Conservation (phyloP, 164 flowering plant genomes). For the Santalum album region DNA sequence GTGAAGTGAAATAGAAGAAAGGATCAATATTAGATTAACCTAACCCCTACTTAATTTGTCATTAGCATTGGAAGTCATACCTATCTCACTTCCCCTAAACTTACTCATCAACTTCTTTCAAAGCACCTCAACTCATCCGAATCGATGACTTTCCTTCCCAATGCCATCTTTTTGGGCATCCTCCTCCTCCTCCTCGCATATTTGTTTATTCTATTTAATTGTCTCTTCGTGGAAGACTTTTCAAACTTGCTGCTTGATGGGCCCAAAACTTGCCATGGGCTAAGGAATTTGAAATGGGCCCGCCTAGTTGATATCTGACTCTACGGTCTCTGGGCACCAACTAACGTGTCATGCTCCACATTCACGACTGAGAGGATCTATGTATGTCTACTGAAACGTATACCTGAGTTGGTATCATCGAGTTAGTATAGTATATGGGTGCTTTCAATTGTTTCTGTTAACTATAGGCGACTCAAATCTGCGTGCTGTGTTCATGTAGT, state of each 20-base stretch:
- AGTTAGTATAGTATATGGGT: too few relatives aligned
- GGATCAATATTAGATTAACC: neutral
- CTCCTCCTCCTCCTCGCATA: too few relatives aligned
- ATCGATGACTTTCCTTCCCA: too few relatives aligned
- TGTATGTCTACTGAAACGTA: too few relatives aligned
- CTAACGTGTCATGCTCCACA: neutral
- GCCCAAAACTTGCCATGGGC: neutral
- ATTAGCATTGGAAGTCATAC: neutral
- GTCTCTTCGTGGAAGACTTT: neutral
- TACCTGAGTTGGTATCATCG: neutral
- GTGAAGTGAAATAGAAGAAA: neutral
- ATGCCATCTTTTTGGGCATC: too few relatives aligned
- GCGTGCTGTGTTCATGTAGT: too few relatives aligned
- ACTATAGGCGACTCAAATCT: too few relatives aligned
- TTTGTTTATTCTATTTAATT: neutral
- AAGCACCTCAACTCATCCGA: too few relatives aligned
- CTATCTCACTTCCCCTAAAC: neutral
- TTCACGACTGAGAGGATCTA: too few relatives aligned
- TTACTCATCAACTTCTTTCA: neutral
- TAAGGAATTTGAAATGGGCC: neutral
- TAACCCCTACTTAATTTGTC: neutral
- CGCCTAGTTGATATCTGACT: too few relatives aligned
- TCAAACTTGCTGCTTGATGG: neutral
- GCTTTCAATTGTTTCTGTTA: too few relatives aligned
- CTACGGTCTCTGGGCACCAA: too few relatives aligned